Evolutionary conservation across 1,284 basidiomycete species (phyloP), one percentile per base, ranked within the genome.

Genomic region (Malassezia globosa): DNA sequence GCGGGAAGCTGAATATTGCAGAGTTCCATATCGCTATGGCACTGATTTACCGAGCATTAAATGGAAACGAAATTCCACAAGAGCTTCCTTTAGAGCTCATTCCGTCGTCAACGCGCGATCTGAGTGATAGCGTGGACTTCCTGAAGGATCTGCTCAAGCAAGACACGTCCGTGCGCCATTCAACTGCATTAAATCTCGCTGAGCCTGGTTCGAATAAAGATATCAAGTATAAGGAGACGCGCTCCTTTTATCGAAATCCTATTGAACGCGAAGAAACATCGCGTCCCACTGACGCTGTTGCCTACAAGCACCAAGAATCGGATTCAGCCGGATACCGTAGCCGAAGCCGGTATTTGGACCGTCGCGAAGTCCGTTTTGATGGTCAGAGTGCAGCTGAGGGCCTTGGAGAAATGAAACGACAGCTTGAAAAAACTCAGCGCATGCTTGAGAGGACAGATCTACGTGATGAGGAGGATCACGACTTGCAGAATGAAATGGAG

Each of bases 1-100:
- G 67, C 10, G 69, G 69, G 34, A 71, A 71, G 54, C 60, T 71
- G 42, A 96, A 95, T 68, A 77, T 92, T 37, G 85, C 87, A 21
- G 92, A 97, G 72, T 99, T 99, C 73, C 89, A 97, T 71, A 86
- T 96, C 47, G 94, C 92, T 1, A 99, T 99, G 92, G 90, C 87
- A 52, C 77, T 97, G 48, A 95, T 97, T 69, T 96, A 92, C 74
- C 82, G 92, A 65, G 58, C 55, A 14, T 56, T 61, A 37, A 95
- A 94, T 70, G 92, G 94, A 7, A 92, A 88, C 72, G 80, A 82
- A 3, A 80, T 97, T 37, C 94, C 94, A 1, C 82, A 87, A 31
- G 76, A 79, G 44, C 80, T 96, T 0, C 92, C 92, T 1, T 73
- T 81, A 6, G 94, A 97, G 74, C 81, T 99, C 39, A 77, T 90